Base-by-base conservation (phyloP, 176 grass and related monocot species). In the Bothriochloa decipiens region DNA sequence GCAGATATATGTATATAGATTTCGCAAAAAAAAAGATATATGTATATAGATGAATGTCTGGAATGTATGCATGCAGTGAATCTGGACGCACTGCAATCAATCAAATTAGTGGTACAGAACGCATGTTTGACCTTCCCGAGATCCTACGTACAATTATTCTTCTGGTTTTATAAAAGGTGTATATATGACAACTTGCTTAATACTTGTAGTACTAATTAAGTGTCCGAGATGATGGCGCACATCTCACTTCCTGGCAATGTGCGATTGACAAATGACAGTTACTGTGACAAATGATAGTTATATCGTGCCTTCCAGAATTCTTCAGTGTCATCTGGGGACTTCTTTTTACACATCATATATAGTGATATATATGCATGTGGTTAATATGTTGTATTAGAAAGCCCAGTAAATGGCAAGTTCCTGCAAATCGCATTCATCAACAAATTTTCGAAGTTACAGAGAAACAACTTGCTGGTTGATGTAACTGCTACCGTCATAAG, bases 401-500 rank as follows among this genome's bases (percentile, higher is more conserved):
- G 14, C 45, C 45, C 45, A 47, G 13, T 32, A 47, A 47, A 47
- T 47, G 45, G 2, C 15, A 50, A 50, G 47, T 50, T 50, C 11
- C 45, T 47, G 3, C 45, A 47, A 15, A 47, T 47, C 12, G 12
- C 45, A 47, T 49, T 49, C 46, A 58, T n/a, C 5, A 4, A 18
- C 4, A 10, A 5, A 0, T 15, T 14, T 10, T 47, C 45, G 12
- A 3, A 0, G 1, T 43, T 23, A 49, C 42, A 16, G 4, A 72
- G 23, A 47, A 36, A 47, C 13, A 47, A 26, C 22, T 15, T 2
- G 29, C 29, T 32, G 7, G 41, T 27, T 66, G 82, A 84, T 27
- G 82, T 39, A 39, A 11, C 23, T 66, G 42, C 60, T 84, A 37
- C 14, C 52, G 28, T 84, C 82, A 84, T 20, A 49, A 39, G 4